Base-by-base conservation (phyloP, 495 filamentous ascomycete species). In the Aspergillus sparsus region DNA sequence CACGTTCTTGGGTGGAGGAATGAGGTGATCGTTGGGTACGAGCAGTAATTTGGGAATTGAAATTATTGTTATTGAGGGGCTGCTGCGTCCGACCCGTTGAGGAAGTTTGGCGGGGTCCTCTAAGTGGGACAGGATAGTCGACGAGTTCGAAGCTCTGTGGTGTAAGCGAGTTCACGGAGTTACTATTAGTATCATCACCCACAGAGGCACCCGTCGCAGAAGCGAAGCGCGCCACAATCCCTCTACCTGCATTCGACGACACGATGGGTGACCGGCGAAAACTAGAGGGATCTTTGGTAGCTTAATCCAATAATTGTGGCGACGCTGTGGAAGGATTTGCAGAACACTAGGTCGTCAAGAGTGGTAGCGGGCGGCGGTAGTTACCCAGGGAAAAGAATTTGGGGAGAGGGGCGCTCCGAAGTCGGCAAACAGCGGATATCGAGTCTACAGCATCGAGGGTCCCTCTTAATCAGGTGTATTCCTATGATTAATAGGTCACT, bases 211-310 rank as follows among this genome's bases (percentile, higher is more conserved):
- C 56, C 61, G 65, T 70, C 61, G 65, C 65, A 63, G 68, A 64
- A 53, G 68, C 68, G 68, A 68, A 61, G 65, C 53, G 65, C 68
- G 68, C 68, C 68, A 61, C 63, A 54, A 36, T 60, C 46, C 45
- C 58, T 55, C 63, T 55, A 53, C 41, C 61, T 56, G 68, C 68
- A 70, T 70, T 62, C 65, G 63, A 70, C 68, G 65, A 66, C 68
- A 69, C 67, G 62, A 57, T 67, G 63, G 57, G 39, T 34, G 46
- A 49, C 53, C 51, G 41, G 62, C 16, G 37, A 15, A 42, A 56
- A 16, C 44, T 21, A 21, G 15, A 18, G 44, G 6, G 44, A 21
- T 6, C 27, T 47, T 47, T 47, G 27, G 9, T 15, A 18, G 2
- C 15, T 16, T 27, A 27, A 27, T 27, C 44, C 15, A 15, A 10